A percentile compares a stretch with the other conserved stretches of the same genome.
Conservation (phyloP, 2,329 filamentous ascomycete genomes). For the Akanthomyces dipterigenus region DNA sequence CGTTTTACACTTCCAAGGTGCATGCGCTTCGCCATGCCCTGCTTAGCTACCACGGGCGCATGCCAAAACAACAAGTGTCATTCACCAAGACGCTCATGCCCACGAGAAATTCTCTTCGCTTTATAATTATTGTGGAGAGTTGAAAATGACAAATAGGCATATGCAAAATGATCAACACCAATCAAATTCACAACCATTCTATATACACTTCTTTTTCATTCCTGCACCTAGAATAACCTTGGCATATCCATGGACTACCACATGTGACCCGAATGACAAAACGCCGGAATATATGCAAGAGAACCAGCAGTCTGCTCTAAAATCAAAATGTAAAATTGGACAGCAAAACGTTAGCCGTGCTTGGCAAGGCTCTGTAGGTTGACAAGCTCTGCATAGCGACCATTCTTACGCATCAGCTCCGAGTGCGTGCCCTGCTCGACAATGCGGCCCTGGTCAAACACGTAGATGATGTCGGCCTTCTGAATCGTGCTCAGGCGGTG, state of each 20-base stretch:
- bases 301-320: not conserved
- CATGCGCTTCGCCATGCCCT: not conserved
- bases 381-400: constrained; percentile 72
- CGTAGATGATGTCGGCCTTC: constrained; percentile 89
- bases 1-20: not conserved
- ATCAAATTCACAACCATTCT: not conserved
- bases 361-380: constrained; percentile 73
- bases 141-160: not conserved
- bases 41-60: too few relatives aligned
- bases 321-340: not conserved
- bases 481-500: constrained; percentile 90
- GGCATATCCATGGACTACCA: not conserved
- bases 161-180: not conserved
- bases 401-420: constrained; percentile 62
- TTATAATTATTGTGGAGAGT: too few relatives aligned
- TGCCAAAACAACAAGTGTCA: not conserved
- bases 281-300: constrained; percentile 2
- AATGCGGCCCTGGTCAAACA: constrained; percentile 85
- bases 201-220: not conserved
- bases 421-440: constrained; percentile 78
- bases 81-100: too few relatives aligned
- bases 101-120: too few relatives aligned
- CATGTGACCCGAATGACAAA: not conserved
- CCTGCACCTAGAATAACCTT: not conserved
- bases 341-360: constrained; percentile 24